phyloP scores from a whole-genome alignment of 306 rosid genomes.

The Dalbergia oliveri region DNA sequence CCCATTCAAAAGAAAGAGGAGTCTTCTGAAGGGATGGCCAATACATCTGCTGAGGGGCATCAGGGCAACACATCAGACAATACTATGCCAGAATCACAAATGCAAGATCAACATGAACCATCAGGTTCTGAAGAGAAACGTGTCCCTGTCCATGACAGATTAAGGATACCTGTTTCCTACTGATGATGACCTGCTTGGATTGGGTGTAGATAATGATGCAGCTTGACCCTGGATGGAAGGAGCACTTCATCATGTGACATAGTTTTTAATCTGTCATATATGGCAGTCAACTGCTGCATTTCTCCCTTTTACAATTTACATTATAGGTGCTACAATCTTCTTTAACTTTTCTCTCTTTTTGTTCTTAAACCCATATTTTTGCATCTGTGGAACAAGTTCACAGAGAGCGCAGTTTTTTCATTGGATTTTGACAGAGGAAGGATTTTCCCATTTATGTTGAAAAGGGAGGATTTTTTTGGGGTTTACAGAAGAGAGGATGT shows the following conservation, averaged over 20 bases:
- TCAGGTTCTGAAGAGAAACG: constrained; percentile 56
- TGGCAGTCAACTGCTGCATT: not conserved
- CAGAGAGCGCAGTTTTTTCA: constrained; percentile 15
- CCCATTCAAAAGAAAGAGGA: constrained; percentile 50
- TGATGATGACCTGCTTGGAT: constrained; percentile 68
- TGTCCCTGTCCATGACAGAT: constrained; percentile 59
- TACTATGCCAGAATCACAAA: constrained; percentile 5
- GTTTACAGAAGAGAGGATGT: too few species aligned
- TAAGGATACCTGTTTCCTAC: constrained; percentile 74
- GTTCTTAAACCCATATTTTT: constrained; percentile 1
- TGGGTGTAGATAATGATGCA: constrained; percentile 42
- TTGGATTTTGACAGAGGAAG: not conserved
- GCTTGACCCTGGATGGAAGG: constrained; percentile 27
- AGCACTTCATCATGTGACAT: not conserved
- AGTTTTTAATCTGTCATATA: not conserved
- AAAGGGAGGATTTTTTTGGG: too few species aligned
- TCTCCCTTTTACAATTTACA: not conserved
- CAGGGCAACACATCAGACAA: constrained; percentile 35
- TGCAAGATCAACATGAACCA: constrained; percentile 53
- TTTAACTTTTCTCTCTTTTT: not conserved
- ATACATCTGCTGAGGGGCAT: constrained; percentile 15
- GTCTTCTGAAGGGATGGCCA: constrained; percentile 41
- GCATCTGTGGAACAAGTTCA: constrained; percentile 16
- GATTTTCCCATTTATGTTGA: not conserved
- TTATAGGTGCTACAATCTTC: not conserved